Evolutionary conservation across 2,329 filamentous ascomycete species (phyloP).

Genomic region (Eurotiales sp.): DNA sequence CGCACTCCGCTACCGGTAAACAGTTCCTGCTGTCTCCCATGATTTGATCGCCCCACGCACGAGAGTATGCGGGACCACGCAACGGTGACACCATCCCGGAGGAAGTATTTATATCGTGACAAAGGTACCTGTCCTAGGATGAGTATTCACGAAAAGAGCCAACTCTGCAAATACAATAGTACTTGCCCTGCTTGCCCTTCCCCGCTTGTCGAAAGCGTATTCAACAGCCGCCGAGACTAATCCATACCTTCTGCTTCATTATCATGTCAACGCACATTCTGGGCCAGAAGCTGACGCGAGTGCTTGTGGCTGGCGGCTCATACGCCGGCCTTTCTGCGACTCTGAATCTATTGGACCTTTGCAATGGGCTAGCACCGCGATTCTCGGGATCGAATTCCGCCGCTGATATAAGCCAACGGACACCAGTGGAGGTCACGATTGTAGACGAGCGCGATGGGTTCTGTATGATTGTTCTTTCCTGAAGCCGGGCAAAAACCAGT

Average conservation of each 20-base stretch:
- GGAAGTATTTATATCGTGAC: background rate
- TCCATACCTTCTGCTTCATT: no score
- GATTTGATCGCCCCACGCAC: background rate
- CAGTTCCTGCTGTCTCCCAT: background rate
- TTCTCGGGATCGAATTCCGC: background rate
- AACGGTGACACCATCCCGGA: background rate
- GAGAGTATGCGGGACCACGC: background rate
- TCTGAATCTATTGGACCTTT: slow-evolving; percentile 65
- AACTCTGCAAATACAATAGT: no score
- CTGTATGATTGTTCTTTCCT: slow-evolving; percentile 53
- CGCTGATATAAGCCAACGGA: slow-evolving; percentile 31
- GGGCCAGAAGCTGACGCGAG: slow-evolving; percentile 27
- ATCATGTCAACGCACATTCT: slow-evolving; percentile 2
- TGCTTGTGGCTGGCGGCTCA: slow-evolving; percentile 67
- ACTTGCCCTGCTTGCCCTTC: no score
- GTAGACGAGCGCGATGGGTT: slow-evolving; percentile 81
- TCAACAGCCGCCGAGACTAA: no score
- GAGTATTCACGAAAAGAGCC: no score
- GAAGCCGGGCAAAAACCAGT: no score
- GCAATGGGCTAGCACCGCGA: slow-evolving; percentile 46
- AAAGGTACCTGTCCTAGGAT: no score
- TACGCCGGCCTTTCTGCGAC: slow-evolving; percentile 68
- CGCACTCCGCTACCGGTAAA: no score
- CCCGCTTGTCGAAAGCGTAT: no score
- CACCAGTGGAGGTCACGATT: slow-evolving; percentile 66